phyloP scores from a whole-genome alignment of 768 basidiomycete genomes.

The Leccinum longicurvipes region DNA sequence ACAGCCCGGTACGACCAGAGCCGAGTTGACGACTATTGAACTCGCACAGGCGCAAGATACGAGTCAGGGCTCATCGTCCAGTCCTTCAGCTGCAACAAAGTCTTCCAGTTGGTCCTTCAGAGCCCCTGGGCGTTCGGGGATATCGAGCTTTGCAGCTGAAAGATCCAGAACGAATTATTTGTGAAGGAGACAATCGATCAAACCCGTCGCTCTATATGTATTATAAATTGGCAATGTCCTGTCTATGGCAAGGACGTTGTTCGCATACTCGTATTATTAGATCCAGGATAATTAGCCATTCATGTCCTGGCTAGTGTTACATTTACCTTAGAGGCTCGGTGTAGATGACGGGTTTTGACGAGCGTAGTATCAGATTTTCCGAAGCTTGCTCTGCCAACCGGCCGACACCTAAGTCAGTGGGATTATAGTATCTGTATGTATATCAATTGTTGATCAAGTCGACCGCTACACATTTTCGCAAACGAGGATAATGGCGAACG shows the following conservation, averaged over 20 bases:
- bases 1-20: not conserved
- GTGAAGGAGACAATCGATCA: not conserved
- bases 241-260: not conserved
- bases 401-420: no score
- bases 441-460: no score
- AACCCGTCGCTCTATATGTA: not conserved
- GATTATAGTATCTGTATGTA: no score
- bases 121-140: not conserved
- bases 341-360: not conserved
- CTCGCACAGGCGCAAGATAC: not conserved
- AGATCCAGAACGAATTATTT: not conserved
- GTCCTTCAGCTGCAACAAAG: not conserved
- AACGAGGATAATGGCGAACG: no score
- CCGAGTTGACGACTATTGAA: not conserved
- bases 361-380: not conserved
- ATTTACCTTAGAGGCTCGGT: not conserved
- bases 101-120: constrained; percentile 1
- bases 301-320: not conserved
- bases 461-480: no score
- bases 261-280: not conserved
- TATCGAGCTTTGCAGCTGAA: not conserved
- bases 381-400: no score
- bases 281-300: not conserved
- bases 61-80: not conserved
- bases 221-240: not conserved